A percentile compares a stretch with the other conserved stretches of the same genome.
phyloP scores from a whole-genome alignment of 345 rosid species.

The Triadica sebifera region DNA sequence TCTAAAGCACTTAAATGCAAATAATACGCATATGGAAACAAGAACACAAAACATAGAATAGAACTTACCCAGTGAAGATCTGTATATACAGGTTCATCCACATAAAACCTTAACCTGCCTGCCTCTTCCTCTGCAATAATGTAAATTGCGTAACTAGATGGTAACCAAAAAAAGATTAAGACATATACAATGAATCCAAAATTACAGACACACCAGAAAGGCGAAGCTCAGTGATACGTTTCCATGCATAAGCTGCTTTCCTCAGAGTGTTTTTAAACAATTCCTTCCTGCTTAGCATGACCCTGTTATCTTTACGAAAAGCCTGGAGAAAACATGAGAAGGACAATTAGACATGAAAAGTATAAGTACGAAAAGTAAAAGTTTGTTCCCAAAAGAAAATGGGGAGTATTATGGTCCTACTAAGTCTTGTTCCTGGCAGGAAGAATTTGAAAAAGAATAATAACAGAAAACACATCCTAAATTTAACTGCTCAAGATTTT shows the following conservation, averaged over 20 bases:
- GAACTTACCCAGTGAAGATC: conserved; percentile 92
- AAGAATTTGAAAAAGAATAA: neutral
- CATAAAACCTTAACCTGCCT: conserved; percentile 49
- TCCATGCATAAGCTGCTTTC: conserved; percentile 90
- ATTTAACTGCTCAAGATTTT: neutral
- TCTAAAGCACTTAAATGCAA: neutral
- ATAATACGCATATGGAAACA: conserved; percentile 3
- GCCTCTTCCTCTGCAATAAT: conserved; percentile 85
- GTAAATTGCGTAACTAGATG: neutral
- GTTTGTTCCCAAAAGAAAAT: neutral
- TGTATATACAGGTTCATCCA: conserved; percentile 81
- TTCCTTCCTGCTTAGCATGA: conserved; percentile 75
- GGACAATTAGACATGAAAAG: neutral
- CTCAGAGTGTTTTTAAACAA: conserved; percentile 81
- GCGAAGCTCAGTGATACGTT: conserved; percentile 75
- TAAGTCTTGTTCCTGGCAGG: neutral
- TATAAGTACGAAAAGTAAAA: neutral
- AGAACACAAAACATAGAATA: neutral
- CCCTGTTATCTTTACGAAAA: conserved; percentile 73
- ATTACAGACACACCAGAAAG: conserved; percentile 53
- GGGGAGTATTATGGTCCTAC: neutral
- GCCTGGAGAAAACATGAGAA: conserved; percentile 38
- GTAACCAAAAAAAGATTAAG: neutral
- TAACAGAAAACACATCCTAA: neutral
- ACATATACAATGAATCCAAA: too few species aligned